Percentiles rank a stretch among this genome's conserved stretches.
Conservation (phyloP, 1,284 basidiomycete species). For the Mycena sp. region DNA sequence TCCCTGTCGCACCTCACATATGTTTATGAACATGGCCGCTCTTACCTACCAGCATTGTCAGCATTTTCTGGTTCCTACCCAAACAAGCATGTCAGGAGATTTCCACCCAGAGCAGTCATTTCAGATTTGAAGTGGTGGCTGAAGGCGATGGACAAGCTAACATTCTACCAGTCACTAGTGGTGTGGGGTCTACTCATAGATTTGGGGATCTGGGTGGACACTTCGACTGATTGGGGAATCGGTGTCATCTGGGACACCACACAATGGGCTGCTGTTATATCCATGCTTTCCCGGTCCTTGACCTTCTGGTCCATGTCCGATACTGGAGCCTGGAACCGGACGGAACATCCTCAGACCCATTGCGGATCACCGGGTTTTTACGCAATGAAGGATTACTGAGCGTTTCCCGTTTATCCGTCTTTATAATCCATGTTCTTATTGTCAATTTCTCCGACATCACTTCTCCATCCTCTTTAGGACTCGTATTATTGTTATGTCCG, state of each 20-base stretch:
- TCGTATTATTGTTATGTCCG: too few relatives aligned
- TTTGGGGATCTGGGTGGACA: neutral
- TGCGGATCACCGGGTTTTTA: too few relatives aligned
- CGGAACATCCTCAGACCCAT: neutral
- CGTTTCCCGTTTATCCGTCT: too few relatives aligned
- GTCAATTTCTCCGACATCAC: too few relatives aligned
- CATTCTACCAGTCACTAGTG: neutral
- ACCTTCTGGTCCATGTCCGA: too few relatives aligned
- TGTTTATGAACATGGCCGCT: neutral
- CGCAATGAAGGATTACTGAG: too few relatives aligned
- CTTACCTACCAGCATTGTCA: neutral
- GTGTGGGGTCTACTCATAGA: neutral
- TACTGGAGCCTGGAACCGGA: conserved; percentile 3
- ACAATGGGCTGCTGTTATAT: too few relatives aligned
- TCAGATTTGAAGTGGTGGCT: neutral
- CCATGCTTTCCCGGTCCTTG: too few relatives aligned
- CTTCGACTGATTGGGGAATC: neutral
- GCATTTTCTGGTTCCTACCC: neutral
- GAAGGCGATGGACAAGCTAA: neutral
- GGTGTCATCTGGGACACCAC: too few relatives aligned
- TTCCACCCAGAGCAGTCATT: neutral
- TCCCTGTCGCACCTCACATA: conserved; percentile 1
- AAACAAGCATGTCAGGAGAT: neutral
- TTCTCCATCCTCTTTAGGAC: too few relatives aligned
- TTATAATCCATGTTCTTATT: too few relatives aligned